Evolutionary conservation across 257 asterid genomes (phyloP).

Genomic region (Lantana camara): DNA sequence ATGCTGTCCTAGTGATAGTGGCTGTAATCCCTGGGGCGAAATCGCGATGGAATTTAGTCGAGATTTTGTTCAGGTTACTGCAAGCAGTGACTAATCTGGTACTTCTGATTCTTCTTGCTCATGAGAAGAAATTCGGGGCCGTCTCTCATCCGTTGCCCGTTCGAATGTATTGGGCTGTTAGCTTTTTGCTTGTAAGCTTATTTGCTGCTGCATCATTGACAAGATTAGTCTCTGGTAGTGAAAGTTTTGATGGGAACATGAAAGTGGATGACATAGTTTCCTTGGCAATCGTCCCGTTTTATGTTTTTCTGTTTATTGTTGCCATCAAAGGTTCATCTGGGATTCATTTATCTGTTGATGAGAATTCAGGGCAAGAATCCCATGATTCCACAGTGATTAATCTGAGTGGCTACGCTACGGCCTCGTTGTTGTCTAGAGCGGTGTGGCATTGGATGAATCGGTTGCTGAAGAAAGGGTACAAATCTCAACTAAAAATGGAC

Average conservation of each 20-base stretch:
- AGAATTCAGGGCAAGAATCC: conserved; percentile 8
- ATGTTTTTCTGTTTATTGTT: conserved; percentile 37
- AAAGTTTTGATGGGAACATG: conserved; percentile 23
- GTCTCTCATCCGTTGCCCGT: conserved; percentile 40
- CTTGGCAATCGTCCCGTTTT: conserved; percentile 43
- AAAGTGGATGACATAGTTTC: conserved; percentile 46
- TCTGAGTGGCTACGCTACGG: conserved; percentile 56
- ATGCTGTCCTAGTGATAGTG: conserved; percentile 34
- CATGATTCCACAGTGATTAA: conserved; percentile 22
- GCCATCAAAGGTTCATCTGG: conserved; percentile 39
- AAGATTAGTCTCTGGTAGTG: conserved; percentile 33
- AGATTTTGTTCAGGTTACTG: conserved; percentile 35
- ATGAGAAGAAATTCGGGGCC: conserved; percentile 51
- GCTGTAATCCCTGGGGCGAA: too few species aligned
- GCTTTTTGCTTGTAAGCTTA: conserved; percentile 22
- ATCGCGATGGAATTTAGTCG: conserved; percentile 43
- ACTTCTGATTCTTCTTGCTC: conserved; percentile 42
- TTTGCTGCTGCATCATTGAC: conserved; percentile 30
- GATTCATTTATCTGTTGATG: conserved; percentile 2
- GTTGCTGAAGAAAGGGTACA: conserved; percentile 49
- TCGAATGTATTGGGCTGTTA: conserved; percentile 31
- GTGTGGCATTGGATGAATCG: conserved; percentile 70
- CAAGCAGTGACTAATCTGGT: conserved; percentile 44
- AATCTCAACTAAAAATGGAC: conserved; percentile 46
- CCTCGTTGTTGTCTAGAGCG: conserved; percentile 56